Base-by-base conservation (phyloP, 306 rosid species). In the Lupinus albus region DNA sequence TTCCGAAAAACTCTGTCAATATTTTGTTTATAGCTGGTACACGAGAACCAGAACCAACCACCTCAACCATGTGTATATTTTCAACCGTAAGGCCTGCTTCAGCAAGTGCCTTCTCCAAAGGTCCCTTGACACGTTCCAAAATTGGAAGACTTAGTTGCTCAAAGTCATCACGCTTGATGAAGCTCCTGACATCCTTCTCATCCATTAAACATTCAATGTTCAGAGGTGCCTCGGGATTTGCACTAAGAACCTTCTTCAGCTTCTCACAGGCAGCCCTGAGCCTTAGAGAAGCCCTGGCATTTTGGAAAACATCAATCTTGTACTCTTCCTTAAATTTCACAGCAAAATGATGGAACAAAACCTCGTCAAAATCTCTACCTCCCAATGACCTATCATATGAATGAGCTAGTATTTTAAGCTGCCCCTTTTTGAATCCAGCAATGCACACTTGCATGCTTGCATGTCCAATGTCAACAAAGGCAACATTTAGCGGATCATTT, bases 381-480 rank as follows among this genome's bases (percentile, higher is more conserved):
- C 99, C 97, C 53, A 94, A 74, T 21, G 95, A 86, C 72, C 81
- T 87, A 71, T 94, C 99, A 66, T 61, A 90, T 5, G 96, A 69
- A 82, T 90, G 99, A 59, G 99, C 74, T 78, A 94, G 67, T 17
- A 94, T 76, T 74, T 85, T 86, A 78, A 94, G 73, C 83, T 90
- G 99, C 32, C 99, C 99, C 80, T 88, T 90, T 62, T 81, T 90
- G 55, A 77, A 90, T 7, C 97, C 99, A 66, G 95, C 99, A 79
- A 94, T 86, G 62, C 97, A 94, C 3, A 94, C 99, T 77, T 94
- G 99, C 96, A 90, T 87, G 83, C 95, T 90, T 32, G 89, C 91
- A 79, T 94, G 97, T 3, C 99, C 99, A 76, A 94, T 60, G 51
- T 94, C 99, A 11, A 94, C 91, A 71, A 94, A 94, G 3, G 92